Evolutionary conservation across 179 eudicot species (phyloP).

Genomic region (Beta corolliflora): DNA sequence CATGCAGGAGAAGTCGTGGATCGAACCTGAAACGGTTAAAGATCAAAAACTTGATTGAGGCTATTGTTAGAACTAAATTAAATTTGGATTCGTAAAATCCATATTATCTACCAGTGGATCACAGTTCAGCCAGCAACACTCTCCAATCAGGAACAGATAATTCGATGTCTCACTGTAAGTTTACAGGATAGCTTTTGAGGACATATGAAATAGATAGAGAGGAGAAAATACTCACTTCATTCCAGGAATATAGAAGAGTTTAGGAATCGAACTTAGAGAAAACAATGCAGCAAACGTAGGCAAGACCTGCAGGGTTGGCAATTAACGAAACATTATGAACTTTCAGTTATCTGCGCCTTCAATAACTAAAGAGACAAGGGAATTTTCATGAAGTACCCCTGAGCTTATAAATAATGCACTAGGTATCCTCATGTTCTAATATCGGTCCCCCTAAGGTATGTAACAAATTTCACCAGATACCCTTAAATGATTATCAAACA

Average conservation of each 20-base stretch:
- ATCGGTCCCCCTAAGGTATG: too few relatives aligned
- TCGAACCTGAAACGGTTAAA: constrained; percentile 54
- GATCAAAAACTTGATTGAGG: constrained; percentile 7
- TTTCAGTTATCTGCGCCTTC: not conserved
- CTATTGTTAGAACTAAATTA: not conserved
- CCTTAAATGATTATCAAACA: too few relatives aligned
- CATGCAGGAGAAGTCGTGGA: constrained; percentile 79
- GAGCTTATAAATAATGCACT: too few relatives aligned
- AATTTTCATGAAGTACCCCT: too few relatives aligned
- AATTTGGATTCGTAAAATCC: not conserved
- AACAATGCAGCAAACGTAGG: constrained; percentile 87
- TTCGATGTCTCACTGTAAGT: constrained; percentile 3
- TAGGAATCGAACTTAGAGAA: constrained; percentile 33
- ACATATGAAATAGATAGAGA: constrained; percentile 6
- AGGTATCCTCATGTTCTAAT: too few relatives aligned
- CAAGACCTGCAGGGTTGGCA: constrained; percentile 59
- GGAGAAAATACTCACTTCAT: constrained; percentile 59
- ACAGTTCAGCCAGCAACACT: not conserved
- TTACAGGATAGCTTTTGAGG: not conserved
- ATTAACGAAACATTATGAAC: constrained; percentile 7
- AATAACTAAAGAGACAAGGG: not conserved
- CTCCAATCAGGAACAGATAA: not conserved
- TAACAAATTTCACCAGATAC: too few relatives aligned
- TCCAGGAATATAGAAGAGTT: constrained; percentile 56
- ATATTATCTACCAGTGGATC: not conserved